Evolutionary conservation across 2,329 filamentous ascomycete genomes (phyloP), one percentile per base, ranked within the genome.

Genomic region (Aspergillus aculeatinus): DNA sequence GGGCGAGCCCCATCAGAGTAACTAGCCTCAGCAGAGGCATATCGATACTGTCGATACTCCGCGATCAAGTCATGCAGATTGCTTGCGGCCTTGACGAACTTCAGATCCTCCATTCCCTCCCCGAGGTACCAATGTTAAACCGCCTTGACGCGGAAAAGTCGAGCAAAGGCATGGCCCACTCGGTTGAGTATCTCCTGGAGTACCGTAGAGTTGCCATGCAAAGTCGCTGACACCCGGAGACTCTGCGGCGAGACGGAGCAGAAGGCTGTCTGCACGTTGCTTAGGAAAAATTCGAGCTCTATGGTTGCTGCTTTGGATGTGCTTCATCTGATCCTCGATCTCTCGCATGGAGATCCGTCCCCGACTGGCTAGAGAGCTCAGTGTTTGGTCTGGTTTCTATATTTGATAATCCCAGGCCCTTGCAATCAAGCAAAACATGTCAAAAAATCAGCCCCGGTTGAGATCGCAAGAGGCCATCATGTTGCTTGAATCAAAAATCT

Each of bases 41-140:
- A 95, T 87, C 99, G 95, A 89, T 99, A 99, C 83, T 99, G 95
- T 88, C 98, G 95, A 86, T 99, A 98, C 82, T 99, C 95, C 64
- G 92, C 96, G 74, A 99, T 94, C 77, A 99, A 85, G 81, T 99
- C 95, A 86, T 99, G 98, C 95, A 99, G 98, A 87, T 99, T 99
- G 83, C 91, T 96, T 89, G 99, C 95, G 73, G 95, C 95, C 87
- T 99, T 95, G 77, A 95, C 98, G 86, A 99, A 99, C 85, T 99
- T 95, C 95, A 99, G 98, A 89, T 99, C 95, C 83, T 99, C 95
- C 95, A 99, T 99, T 84, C 95, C 95, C 87, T 99, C 95, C 77
- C 93, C 93, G 87, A 95, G 99, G 85, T 99, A 99, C 95, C 95
- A 99, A 87, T 98, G 95, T 88, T 99, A 91, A 92, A 99, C 98